These are phyloP conservation scores for Theileria equi DNA, from an alignment of 169 alveolate species.

Conservation along the genomic window DNA sequence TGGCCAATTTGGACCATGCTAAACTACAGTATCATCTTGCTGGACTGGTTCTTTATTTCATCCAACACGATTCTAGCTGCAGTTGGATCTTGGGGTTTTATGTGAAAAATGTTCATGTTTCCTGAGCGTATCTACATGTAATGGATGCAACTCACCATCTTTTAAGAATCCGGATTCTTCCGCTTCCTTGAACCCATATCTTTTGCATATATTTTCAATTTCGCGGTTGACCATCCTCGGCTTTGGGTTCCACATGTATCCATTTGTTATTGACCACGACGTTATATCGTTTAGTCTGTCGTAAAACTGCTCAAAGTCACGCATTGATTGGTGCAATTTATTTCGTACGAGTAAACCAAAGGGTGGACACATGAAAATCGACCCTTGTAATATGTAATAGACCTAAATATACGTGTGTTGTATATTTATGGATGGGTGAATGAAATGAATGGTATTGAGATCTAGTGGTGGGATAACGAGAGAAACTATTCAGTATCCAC, in stretches of 20 bases:
- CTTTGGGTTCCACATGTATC: slow-evolving; percentile 62
- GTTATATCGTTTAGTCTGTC: slow-evolving; percentile 47
- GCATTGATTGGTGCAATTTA: slow-evolving; percentile 41
- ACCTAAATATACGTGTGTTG: slow-evolving; percentile 3
- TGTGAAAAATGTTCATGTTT: slow-evolving; percentile 34
- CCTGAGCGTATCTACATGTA: slow-evolving; percentile 7
- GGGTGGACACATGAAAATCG: slow-evolving; percentile 63
- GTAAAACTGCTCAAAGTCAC: slow-evolving; percentile 47
- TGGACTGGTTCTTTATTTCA: slow-evolving; percentile 15
- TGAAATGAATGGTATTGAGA: not conserved
- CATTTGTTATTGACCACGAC: slow-evolving; percentile 49
- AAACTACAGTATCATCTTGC: not conserved
- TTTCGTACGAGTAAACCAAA: slow-evolving; percentile 52
- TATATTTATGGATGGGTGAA: not conserved
- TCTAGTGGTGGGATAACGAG: not conserved
- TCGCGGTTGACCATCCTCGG: slow-evolving; percentile 24
- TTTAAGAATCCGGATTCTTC: slow-evolving; percentile 11
- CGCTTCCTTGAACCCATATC: slow-evolving; percentile 28
- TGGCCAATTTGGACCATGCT: too few species aligned
- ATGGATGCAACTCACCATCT: slow-evolving; percentile 27
- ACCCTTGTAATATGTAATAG: slow-evolving; percentile 61
- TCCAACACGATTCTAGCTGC: slow-evolving; percentile 36
- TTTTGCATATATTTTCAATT: slow-evolving; percentile 31
- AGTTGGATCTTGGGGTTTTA: slow-evolving; percentile 38
- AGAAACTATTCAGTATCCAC: too few species aligned